These are phyloP conservation scores for Colletotrichum trifolii DNA, from an alignment of 2,329 filamentous ascomycete genomes.

Conservation along the genomic window DNA sequence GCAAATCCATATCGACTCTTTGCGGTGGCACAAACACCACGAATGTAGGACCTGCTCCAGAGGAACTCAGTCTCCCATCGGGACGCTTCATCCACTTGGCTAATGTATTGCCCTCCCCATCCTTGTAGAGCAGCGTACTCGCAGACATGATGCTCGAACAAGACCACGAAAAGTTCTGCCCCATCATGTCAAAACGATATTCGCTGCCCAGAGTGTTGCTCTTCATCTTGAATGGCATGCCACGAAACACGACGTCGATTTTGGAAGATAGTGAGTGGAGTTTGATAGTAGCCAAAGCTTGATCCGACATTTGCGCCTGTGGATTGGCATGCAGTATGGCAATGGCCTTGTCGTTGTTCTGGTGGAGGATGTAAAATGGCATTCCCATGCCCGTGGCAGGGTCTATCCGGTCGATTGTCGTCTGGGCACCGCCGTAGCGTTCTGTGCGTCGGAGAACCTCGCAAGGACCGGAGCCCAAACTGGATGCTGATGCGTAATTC, in stretches of 20 bases:
- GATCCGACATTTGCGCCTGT: not conserved
- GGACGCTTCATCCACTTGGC: conserved; percentile 18
- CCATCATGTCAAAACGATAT: conserved; percentile 17
- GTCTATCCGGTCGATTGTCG: conserved; percentile 30
- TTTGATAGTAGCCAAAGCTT: conserved; percentile 12
- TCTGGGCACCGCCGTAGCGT: conserved; percentile 37
- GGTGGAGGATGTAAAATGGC: conserved; percentile 29
- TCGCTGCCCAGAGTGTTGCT: conserved; percentile 5
- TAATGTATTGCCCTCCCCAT: conserved; percentile 14
- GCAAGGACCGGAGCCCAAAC: conserved; percentile 3
- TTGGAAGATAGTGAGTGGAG: conserved; percentile 25
- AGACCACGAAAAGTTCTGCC: conserved; percentile 16
- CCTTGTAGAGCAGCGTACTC: conserved; percentile 15
- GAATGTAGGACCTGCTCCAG: conserved; percentile 21
- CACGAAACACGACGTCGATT: conserved; percentile 26
- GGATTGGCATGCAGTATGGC: conserved; percentile 20
- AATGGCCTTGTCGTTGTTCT: conserved; percentile 14
- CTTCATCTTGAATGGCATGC: conserved; percentile 31
- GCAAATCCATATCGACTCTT: conserved; percentile 33
- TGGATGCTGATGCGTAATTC: not conserved
- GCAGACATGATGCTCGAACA: conserved; percentile 13
- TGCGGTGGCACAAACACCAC: conserved; percentile 27
- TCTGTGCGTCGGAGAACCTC: conserved; percentile 16
- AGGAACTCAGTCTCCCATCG: conserved; percentile 9
- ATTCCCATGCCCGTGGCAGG: conserved; percentile 9